These are phyloP conservation scores for Zalerion maritima DNA, from an alignment of 495 filamentous ascomycete genomes.

Conservation along the genomic window DNA sequence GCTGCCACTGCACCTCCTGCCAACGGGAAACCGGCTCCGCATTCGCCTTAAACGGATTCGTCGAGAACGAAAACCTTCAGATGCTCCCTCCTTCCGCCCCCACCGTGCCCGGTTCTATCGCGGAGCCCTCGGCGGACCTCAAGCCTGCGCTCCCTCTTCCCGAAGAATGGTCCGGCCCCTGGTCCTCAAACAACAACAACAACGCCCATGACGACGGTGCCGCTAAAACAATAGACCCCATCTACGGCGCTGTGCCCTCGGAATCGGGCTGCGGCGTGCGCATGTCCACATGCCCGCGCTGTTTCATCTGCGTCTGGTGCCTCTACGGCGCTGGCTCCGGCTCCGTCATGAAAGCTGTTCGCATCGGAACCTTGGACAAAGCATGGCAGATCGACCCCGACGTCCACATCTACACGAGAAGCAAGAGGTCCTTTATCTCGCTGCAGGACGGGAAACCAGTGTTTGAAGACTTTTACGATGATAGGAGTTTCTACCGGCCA, in stretches of 20 bases:
- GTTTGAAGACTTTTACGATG: conserved; percentile 2
- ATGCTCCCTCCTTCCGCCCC: conserved; percentile 1
- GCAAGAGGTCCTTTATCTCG: conserved; percentile 1
- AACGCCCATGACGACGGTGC: background rate
- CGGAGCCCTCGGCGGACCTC: background rate
- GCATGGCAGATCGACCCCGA: conserved; percentile 5
- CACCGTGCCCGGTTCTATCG: conserved; percentile 1
- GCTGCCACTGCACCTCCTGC: conserved; percentile 22
- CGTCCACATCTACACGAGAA: conserved; percentile 7
- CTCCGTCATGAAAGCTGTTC: conserved; percentile 3
- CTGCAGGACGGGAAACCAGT: conserved; percentile 2
- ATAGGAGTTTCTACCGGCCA: background rate
- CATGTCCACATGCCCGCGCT: conserved; percentile 4
- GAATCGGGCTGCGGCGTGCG: conserved; percentile 2
- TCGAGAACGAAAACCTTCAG: conserved; percentile 3
- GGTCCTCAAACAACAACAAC: background rate
- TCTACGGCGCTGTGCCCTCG: conserved; percentile 2
- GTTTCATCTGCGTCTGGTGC: conserved; percentile 3
- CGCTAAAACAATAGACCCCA: background rate
- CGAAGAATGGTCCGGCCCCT: too few species aligned
- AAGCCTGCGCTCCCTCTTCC: too few species aligned
- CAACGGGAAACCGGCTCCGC: conserved; percentile 21
- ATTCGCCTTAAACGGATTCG: conserved; percentile 16
- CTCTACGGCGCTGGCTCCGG: conserved; percentile 1
- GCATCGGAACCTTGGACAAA: conserved; percentile 7